phyloP scores from a whole-genome alignment of 2,329 filamentous ascomycete species.

The Fusarium tjaetaba region DNA sequence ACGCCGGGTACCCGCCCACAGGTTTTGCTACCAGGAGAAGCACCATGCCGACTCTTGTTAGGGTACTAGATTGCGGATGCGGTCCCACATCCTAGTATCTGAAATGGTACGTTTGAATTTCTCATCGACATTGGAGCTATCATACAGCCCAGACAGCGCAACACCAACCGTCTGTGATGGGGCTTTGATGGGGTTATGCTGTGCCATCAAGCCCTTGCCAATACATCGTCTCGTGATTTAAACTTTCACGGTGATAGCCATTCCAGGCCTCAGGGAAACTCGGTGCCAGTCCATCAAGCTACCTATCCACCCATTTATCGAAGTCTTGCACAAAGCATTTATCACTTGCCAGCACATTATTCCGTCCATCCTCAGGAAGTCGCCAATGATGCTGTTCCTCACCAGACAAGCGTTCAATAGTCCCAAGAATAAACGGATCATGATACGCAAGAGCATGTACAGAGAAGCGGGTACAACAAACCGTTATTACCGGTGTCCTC shows the following conservation, averaged over 20 bases:
- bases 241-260: slow-evolving; percentile 18
- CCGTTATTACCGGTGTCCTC: slow-evolving; percentile 17
- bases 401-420: slow-evolving; percentile 5
- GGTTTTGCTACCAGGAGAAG: slow-evolving; percentile 14
- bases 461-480: slow-evolving; percentile 11
- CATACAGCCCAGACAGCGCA: not conserved
- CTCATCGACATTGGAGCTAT: slow-evolving; percentile 7
- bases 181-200: slow-evolving; percentile 22
- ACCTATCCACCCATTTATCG: slow-evolving; percentile 6
- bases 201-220: slow-evolving; percentile 36
- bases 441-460: slow-evolving; percentile 10
- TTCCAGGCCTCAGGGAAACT: slow-evolving; percentile 6
- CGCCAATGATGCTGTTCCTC: not conserved
- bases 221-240: slow-evolving; percentile 36
- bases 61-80: not conserved
- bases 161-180: slow-evolving; percentile 11
- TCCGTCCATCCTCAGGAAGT: slow-evolving; percentile 1
- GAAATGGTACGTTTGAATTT: slow-evolving; percentile 21
- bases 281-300: slow-evolving; percentile 15
- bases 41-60: slow-evolving; percentile 20
- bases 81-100: slow-evolving; percentile 25
- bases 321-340: slow-evolving; percentile 9
- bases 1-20: slow-evolving; percentile 8
- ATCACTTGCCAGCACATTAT: slow-evolving; percentile 13
- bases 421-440: not conserved